Evolutionary conservation across 768 basidiomycete species (phyloP), one percentile per base, ranked within the genome.

Genomic region (Pulveroboletus sp.): DNA sequence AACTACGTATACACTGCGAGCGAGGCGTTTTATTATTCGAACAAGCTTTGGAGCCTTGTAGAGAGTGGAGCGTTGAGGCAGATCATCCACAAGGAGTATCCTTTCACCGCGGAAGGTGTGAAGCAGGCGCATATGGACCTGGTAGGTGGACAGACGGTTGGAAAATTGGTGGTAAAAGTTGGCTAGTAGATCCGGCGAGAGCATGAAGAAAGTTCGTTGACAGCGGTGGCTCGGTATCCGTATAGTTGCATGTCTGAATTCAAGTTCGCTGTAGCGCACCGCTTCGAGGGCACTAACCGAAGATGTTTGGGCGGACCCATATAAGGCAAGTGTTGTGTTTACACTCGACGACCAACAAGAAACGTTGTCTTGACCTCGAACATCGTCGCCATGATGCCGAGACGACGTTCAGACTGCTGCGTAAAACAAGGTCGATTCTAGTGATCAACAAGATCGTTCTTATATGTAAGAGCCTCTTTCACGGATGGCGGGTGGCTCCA

Each of bases 161-260:
- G 95, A 4, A 99, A 98, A 66, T 67, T 99, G 60, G 56, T 98
- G 44, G 73, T 97, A 57, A 89, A 88, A 65, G 76, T 92, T 17
- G 62, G 60, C 4, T 49, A 71, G 46, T 51, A 51, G 39, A 18
- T 33, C 41, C 11, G 8, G 38, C 30, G 14, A 17, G 15, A 30
- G 9, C 2, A 5, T 11, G 8, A 17, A 33, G 42, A 39, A 32
- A 32, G 31, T 45, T 15, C 18, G 9, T 33, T 7, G 24, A 47
- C 27, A 27, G 46, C 6, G 33, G 13, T 31, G 11, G 9, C 0
- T 39, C 35, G 9, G 36, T 39, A 17, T 38, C 24, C 17, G 14
- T 15, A 38, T 39, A 50, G 21, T 8, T 60, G 50, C 56, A 43
- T 33, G 31, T 35, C 13, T 31, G 21, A 8, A 33, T 27, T 35